Evolutionary conservation across 2,329 filamentous ascomycete species (phyloP).

Genomic region (Cadophora sp.): DNA sequence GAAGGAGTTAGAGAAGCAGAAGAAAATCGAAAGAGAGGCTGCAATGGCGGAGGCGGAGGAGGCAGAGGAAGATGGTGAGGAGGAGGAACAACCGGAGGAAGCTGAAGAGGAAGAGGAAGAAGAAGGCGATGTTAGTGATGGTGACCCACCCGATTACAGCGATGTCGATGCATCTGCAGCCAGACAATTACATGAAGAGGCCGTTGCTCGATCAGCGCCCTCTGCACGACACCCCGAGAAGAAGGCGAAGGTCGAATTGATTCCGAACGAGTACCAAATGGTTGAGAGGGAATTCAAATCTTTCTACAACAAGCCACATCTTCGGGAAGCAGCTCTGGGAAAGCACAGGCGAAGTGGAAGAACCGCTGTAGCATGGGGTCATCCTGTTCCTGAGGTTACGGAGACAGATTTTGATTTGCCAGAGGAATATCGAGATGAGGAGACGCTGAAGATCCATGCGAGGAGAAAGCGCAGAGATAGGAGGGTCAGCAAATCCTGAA

Average conservation of each 20-base stretch:
- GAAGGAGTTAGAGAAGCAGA: conserved; percentile 87
- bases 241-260: conserved; percentile 45
- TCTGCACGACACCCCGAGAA: conserved; percentile 38
- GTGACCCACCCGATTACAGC: conserved; percentile 67
- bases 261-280: conserved; percentile 38
- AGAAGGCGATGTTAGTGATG: conserved; percentile 49
- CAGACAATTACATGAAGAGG: conserved; percentile 69
- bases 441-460: conserved; percentile 63
- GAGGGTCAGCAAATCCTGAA: conserved; percentile 38
- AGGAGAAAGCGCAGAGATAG: conserved; percentile 61
- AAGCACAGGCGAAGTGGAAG: conserved; percentile 73
- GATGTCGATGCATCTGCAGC: conserved; percentile 76
- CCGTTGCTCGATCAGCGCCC: conserved; percentile 44
- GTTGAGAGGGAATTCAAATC: conserved; percentile 75
- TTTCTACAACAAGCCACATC: conserved; percentile 76
- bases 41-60: conserved; percentile 50
- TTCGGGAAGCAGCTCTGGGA: conserved; percentile 81
- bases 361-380: conserved; percentile 80
- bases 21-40: conserved; percentile 78
- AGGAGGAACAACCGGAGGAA: conserved; percentile 66
- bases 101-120: conserved; percentile 51
- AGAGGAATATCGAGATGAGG: conserved; percentile 54
- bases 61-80: conserved; percentile 49
- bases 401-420: conserved; percentile 80
- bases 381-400: conserved; percentile 74